Base-by-base conservation (phyloP, 1,139 yeast species). In the Entelexis paramagnoliae region DNA sequence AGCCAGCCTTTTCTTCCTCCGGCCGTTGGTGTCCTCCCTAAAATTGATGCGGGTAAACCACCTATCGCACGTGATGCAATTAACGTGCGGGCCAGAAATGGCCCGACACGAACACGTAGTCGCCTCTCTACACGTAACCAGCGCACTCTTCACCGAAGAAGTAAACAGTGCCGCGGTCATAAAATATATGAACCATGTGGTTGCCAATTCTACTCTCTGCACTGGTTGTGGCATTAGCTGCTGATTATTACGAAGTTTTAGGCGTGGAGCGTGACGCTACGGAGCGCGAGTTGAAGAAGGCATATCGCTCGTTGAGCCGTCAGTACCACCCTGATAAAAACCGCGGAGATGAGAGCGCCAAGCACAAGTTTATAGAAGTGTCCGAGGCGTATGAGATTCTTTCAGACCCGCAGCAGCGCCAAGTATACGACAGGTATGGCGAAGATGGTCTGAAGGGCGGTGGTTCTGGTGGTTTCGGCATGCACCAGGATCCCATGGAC, bases 301-400 rank as follows among this genome's bases (percentile, higher is more conserved):
- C 97, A 0, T 91, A 89, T 67, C 71, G 96, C 60, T 78, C 79
- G 55, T 72, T 91, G 58, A 82, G 93, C 59, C 83, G 88, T 66
- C 86, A 85, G 63, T 88, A 78, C 67, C 98, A 91, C 64, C 98
- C 98, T 1, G 98, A 91, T 67, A 91, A 93, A 71, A 91, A 91
- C 54, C 59, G 60, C 5, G 82, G 80, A 9, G 79, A 82, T 59
- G 91, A 85, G 22, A 82, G 76, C 41, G 95, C 96, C 1, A 89
- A 85, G 59, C 82, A 83, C 53, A 82, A 78, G 67, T 91, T 88
- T 67, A 81, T 91, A 50, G 95, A 88, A 66, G 78, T 91, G 29
- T 95, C 96, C 9, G 95, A 84, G 61, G 97, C 97, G 0, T 91
- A 91, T 66, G 97, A 89, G 56, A 86, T 88, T 13, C 74, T 91